These are phyloP conservation scores for Emydomyces testavorans DNA, from an alignment of 2,329 filamentous ascomycete species.

Conservation along the genomic window DNA sequence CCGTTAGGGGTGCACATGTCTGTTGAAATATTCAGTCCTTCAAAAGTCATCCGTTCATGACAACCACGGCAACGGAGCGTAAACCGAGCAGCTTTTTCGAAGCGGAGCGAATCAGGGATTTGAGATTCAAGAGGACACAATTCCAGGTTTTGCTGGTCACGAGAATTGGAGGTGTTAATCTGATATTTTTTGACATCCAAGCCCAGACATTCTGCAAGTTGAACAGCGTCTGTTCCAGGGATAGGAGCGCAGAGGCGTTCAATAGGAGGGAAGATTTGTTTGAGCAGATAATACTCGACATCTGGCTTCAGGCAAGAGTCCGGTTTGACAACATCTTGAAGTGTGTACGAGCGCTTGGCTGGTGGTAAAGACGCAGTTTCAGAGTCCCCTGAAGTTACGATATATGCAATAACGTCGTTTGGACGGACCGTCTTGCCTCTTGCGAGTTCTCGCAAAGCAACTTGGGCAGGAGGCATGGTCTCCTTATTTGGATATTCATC, in stretches of 20 bases:
- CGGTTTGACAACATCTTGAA: conserved; percentile 69
- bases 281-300: conserved; percentile 95
- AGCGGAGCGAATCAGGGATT: conserved; percentile 81
- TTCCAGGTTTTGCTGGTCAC: conserved; percentile 48
- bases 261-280: conserved; percentile 95
- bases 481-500: conserved; percentile 89
- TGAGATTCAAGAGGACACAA: conserved; percentile 90
- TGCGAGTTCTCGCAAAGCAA: conserved; percentile 76
- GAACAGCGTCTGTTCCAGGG: conserved; percentile 75
- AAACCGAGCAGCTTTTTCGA: conserved; percentile 67
- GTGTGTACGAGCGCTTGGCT: conserved; percentile 79
- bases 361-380: conserved; percentile 51
- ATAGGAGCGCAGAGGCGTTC: conserved; percentile 97
- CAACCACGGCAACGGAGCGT: conserved; percentile 71
- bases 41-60: conserved; percentile 59
- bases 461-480: conserved; percentile 93
- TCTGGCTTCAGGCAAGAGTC: conserved; percentile 70
- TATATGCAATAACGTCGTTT: conserved; percentile 92
- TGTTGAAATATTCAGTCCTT: conserved; percentile 54
- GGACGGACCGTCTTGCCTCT: conserved; percentile 80
- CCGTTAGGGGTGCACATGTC: conserved; percentile 60
- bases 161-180: conserved; percentile 48
- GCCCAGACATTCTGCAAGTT: conserved; percentile 84
- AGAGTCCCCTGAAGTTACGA: conserved; percentile 61
- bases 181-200: conserved; percentile 83